Evolutionary conservation across 805 yeast genomes (phyloP).

Genomic region (Myxozyma neglecta): DNA sequence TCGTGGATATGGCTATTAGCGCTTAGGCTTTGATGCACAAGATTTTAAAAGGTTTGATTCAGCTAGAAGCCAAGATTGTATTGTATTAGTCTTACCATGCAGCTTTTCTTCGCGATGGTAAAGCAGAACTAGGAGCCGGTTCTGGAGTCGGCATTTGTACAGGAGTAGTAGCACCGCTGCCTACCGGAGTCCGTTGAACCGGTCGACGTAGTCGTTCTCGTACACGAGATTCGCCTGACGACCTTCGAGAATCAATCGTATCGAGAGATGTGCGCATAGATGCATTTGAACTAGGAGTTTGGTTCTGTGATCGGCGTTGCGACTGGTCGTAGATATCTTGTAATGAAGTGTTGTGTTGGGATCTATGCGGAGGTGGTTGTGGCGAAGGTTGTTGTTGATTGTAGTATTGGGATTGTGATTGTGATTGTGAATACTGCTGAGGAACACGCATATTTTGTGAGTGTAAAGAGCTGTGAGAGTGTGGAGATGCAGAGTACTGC

Average conservation of each 20-base stretch:
- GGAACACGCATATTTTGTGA: too few species aligned
- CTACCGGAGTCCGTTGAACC: neutral
- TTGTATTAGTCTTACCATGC: neutral
- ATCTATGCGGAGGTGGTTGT: neutral
- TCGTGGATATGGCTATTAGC: too few species aligned
- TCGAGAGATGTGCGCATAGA: slow-evolving; percentile 12
- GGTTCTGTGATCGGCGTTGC: neutral
- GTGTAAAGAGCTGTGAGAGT: neutral
- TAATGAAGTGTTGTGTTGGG: slow-evolving; percentile 19
- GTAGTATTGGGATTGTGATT: neutral
- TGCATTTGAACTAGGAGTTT: neutral
- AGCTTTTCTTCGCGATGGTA: neutral
- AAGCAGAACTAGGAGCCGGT: neutral
- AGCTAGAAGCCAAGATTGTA: too few species aligned
- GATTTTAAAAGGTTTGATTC: too few species aligned
- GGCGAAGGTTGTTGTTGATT: neutral
- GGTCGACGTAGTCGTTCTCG: slow-evolving; percentile 25
- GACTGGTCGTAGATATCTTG: slow-evolving; percentile 28
- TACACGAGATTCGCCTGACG: slow-evolving; percentile 25
- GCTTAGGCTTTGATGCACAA: too few species aligned
- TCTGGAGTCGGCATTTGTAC: neutral
- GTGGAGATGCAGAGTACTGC: neutral
- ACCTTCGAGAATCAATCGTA: slow-evolving; percentile 23
- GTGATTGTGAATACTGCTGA: neutral
- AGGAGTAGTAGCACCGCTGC: neutral